Conservation (phyloP, 805 yeast genomes). For the Scheffersomyces spartinae region DNA sequence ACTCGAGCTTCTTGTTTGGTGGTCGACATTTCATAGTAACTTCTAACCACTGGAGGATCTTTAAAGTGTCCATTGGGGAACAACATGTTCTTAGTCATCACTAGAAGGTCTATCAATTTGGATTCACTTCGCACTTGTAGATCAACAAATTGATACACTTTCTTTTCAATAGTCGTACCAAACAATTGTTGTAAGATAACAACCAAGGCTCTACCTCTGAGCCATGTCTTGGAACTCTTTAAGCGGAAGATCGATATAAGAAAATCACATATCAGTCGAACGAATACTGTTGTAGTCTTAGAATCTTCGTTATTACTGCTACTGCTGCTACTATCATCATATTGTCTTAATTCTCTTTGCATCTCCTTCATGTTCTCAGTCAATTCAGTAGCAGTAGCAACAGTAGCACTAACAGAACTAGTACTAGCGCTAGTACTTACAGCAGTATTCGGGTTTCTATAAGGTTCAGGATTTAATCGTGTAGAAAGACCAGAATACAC, state of each 20-base stretch:
- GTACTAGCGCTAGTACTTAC: background rate
- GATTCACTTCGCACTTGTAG: constrained; percentile 27
- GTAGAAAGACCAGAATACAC: too few relatives aligned
- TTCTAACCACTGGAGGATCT: constrained; percentile 34
- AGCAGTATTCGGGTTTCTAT: too few relatives aligned
- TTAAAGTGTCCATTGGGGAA: constrained; percentile 40
- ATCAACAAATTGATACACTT: constrained; percentile 35
- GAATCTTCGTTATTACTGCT: constrained; percentile 3
- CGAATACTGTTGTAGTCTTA: constrained; percentile 47
- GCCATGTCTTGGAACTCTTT: constrained; percentile 57
- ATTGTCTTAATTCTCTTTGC: constrained; percentile 43
- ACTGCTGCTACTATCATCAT: constrained; percentile 29
- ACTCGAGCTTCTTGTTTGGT: constrained; percentile 48
- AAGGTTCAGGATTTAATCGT: too few relatives aligned
- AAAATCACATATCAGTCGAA: constrained; percentile 73
- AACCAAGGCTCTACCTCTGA: constrained; percentile 74
- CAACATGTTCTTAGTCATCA: constrained; percentile 11
- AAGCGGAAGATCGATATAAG: constrained; percentile 61
- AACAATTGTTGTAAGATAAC: constrained; percentile 74
- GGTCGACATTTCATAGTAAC: constrained; percentile 37
- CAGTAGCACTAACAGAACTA: background rate
- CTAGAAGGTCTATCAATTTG: constrained; percentile 27
- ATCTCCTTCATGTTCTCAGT: constrained; percentile 31
- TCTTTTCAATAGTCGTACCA: constrained; percentile 80
- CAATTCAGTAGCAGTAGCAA: constrained; percentile 1